Base-by-base conservation (phyloP, 441 rosid species). In the Breynia disticha region DNA sequence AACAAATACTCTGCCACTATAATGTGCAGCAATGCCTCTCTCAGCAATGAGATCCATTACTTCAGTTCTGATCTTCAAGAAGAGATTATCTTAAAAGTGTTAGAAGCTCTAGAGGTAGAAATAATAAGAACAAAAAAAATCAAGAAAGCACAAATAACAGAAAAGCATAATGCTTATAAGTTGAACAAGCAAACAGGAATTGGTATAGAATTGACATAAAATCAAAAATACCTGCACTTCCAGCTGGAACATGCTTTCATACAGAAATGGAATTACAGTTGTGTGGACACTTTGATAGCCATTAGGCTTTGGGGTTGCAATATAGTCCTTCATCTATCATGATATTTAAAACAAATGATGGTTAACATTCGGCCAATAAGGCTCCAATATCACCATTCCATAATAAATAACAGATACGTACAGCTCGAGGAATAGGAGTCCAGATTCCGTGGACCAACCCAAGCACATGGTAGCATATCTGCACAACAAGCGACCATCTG, bases 221-320 rank as follows among this genome's bases (percentile, higher is more conserved):
- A 63, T 46, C 46, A 32, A 21, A 21, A 38, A 32, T 80, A 91
- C 97, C 97, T 88, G 98, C 72, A 93, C 95, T 70, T 93, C 98
- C 70, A 93, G 68, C 24, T 88, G 84, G 44, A 93, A 84, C 97
- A 82, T 88, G 75, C 98, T 93, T 73, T 93, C 98, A 68, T 88
- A 84, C 67, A 93, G 73, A 80, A 93, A 93, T 14, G 98, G 98
- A 71, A 93, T 88, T 18, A 93, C 97, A 48, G 84, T 86, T 49
- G 98, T 86, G 66, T 93, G 95, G 52, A 93, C 90, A 78, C 99
- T 89, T 78, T 93, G 97, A 62, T 93, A 93, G 53, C 99, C 99
- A 65, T 93, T 93, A 52, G 99, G 96, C 72, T 93, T 89, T 11
- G 99, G 90, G 56, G 96, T 93, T n/a, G 99, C 99, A 69, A 93